Evolutionary conservation across 164 flowering plant genomes (phyloP).

Genomic region (Liriodendron chinense): DNA sequence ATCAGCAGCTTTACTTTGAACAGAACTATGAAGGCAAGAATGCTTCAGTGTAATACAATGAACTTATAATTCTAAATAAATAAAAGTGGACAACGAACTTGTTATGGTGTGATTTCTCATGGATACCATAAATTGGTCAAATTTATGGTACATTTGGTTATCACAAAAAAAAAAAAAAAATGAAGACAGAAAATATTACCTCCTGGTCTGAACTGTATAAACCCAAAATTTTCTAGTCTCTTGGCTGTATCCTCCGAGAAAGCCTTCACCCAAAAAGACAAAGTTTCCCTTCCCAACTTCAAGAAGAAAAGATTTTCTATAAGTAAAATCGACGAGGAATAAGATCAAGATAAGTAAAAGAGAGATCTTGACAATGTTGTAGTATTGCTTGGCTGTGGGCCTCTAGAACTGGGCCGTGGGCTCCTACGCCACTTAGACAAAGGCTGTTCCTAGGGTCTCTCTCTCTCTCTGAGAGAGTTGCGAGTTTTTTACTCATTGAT

Average conservation of each 20-base stretch:
- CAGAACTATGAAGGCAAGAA: no score
- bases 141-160: background rate
- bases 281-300: conserved; percentile 89
- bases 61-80: no score
- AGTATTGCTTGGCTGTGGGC: no score
- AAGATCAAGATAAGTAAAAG: background rate
- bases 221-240: conserved; percentile 95
- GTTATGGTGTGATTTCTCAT: background rate
- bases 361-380: background rate
- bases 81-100: background rate
- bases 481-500: no score
- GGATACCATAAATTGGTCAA: background rate
- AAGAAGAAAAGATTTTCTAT: conserved; percentile 14
- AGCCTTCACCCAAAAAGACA: conserved; percentile 99
- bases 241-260: conserved; percentile 99
- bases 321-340: background rate
- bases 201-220: conserved; percentile 95
- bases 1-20: no score
- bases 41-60: no score
- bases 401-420: no score
- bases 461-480: no score
- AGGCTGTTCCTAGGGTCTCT: no score
- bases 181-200: conserved; percentile 40
- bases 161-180: background rate
- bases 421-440: no score